These are phyloP conservation scores for Tulasnella sp. DNA, from an alignment of 768 basidiomycete species.

Conservation along the genomic window DNA sequence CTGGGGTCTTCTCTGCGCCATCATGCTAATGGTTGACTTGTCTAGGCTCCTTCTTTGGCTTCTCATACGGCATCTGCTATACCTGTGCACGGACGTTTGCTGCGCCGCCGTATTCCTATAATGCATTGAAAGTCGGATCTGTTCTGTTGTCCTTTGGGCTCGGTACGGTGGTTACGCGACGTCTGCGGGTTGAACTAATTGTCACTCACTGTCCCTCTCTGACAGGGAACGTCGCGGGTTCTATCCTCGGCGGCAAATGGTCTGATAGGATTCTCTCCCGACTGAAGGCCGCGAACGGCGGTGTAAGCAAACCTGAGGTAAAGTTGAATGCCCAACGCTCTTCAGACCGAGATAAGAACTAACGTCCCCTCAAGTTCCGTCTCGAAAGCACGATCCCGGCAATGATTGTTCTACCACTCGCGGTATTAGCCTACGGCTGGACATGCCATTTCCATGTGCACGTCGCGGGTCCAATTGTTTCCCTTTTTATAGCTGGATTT, in stretches of 20 bases:
- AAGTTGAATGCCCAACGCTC: not conserved
- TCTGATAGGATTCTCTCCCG: slow-evolving; percentile 55
- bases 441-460: slow-evolving; percentile 63
- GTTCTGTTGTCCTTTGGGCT: slow-evolving; percentile 75
- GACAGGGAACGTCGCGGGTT: slow-evolving; percentile 56
- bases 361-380: slow-evolving; percentile 60
- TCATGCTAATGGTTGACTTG: slow-evolving; percentile 1
- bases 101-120: slow-evolving; percentile 62
- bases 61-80: slow-evolving; percentile 71
- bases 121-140: slow-evolving; percentile 71
- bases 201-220: not conserved
- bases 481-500: slow-evolving; percentile 74
- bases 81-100: slow-evolving; percentile 72
- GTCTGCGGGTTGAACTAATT: not conserved
- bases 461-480: slow-evolving; percentile 68
- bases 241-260: slow-evolving; percentile 61
- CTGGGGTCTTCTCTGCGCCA: not conserved
- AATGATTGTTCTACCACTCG: slow-evolving; percentile 62
- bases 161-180: slow-evolving; percentile 49
- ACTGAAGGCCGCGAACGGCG: slow-evolving; percentile 53
- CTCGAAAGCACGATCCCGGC: slow-evolving; percentile 63
- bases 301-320: slow-evolving; percentile 67
- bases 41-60: slow-evolving; percentile 70
- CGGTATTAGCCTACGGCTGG: slow-evolving; percentile 76
- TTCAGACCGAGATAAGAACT: not conserved